Conservation (phyloP, 23 red algal genomes). For the Gracilaria caudata region DNA sequence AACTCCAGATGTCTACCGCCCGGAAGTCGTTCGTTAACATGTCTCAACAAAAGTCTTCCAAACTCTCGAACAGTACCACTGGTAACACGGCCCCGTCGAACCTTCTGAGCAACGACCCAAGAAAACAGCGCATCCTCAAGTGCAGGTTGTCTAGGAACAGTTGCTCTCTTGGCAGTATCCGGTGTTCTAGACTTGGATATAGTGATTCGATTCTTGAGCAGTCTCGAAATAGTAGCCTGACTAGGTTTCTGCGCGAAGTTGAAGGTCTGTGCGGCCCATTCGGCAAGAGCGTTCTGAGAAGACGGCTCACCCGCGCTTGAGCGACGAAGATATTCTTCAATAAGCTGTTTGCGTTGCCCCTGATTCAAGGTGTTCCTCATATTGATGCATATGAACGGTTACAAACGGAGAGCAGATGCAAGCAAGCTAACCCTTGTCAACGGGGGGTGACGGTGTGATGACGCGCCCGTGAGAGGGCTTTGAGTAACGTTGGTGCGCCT, state of each 20-base stretch:
- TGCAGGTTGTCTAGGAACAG: conserved; percentile 10
- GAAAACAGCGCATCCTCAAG: conserved; percentile 50
- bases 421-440: not conserved
- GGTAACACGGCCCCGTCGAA: conserved; percentile 20
- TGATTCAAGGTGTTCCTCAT: conserved; percentile 38
- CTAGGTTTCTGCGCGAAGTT: conserved; percentile 17
- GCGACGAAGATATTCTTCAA: conserved; percentile 35
- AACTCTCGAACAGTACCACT: conserved; percentile 16
- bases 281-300: conserved; percentile 18
- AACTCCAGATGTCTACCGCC: conserved; percentile 14
- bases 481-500: not conserved
- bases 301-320: conserved; percentile 19
- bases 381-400: not conserved
- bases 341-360: conserved; percentile 22
- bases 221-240: conserved; percentile 43
- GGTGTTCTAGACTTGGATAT: conserved; percentile 14
- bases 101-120: conserved; percentile 56
- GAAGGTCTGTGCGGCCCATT: conserved; percentile 44
- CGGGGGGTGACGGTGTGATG: not conserved
- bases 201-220: conserved; percentile 13
- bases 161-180: conserved; percentile 2
- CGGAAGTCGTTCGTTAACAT: conserved; percentile 12
- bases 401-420: not conserved
- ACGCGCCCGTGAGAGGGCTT: not conserved
- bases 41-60: conserved; percentile 3